Evolutionary conservation across 495 filamentous ascomycete species (phyloP).

Genomic region (Aspergillus diversus): DNA sequence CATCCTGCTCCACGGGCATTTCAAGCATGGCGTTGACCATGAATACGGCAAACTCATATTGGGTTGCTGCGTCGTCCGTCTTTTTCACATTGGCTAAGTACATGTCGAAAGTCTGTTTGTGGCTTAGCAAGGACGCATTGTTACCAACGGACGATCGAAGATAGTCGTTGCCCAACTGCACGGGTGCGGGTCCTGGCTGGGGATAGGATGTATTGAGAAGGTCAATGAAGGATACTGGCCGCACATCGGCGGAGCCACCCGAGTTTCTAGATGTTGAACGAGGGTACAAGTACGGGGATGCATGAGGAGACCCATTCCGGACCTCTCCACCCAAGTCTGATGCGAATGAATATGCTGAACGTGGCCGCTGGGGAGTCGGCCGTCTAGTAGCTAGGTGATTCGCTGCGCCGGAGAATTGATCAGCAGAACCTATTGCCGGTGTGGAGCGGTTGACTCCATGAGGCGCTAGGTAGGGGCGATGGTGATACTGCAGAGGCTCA

Average conservation of each 20-base stretch:
- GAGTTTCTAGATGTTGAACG: slow-evolving; percentile 66
- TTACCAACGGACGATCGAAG: slow-evolving; percentile 78
- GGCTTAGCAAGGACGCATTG: slow-evolving; percentile 86
- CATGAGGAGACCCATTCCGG: slow-evolving; percentile 61
- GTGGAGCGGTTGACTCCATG: slow-evolving; percentile 19
- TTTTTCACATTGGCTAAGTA: slow-evolving; percentile 97
- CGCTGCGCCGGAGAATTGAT: slow-evolving; percentile 38
- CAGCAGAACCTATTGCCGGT: slow-evolving; percentile 24
- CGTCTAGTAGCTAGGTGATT: slow-evolving; percentile 61
- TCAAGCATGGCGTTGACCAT: slow-evolving; percentile 86
- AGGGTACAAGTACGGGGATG: slow-evolving; percentile 50
- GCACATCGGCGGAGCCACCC: slow-evolving; percentile 67
- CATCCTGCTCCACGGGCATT: slow-evolving; percentile 41
- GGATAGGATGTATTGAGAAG: slow-evolving; percentile 87
- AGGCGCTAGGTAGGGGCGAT: slow-evolving; percentile 42
- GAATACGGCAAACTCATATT: slow-evolving; percentile 95
- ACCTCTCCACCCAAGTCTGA: slow-evolving; percentile 63
- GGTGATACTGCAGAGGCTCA: slow-evolving; percentile 56
- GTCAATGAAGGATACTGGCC: slow-evolving; percentile 83
- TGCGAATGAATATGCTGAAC: slow-evolving; percentile 69
- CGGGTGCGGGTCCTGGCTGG: slow-evolving; percentile 74
- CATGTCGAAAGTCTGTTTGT: slow-evolving; percentile 93
- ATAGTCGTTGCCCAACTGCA: slow-evolving; percentile 70
- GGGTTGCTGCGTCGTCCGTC: slow-evolving; percentile 81
- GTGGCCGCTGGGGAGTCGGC: slow-evolving; percentile 59